Evolutionary conservation across 2,329 filamentous ascomycete species (phyloP).

Genomic region (Cercospora sp.): DNA sequence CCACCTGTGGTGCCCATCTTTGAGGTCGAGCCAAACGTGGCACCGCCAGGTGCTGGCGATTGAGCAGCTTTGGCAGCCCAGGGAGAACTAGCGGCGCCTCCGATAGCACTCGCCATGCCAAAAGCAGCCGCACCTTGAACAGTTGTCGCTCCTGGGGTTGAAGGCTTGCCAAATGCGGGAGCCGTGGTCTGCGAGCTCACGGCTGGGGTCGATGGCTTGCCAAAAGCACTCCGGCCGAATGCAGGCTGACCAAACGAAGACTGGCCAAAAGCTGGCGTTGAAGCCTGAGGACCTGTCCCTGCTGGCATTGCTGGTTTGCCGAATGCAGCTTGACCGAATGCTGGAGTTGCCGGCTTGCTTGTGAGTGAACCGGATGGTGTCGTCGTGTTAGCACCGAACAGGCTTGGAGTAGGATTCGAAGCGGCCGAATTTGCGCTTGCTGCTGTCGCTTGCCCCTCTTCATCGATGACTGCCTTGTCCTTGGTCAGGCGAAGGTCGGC

Average conservation of each 20-base stretch:
- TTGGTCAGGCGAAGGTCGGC: constrained; percentile 10
- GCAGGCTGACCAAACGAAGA: constrained; percentile 4
- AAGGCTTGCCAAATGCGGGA: constrained; percentile 18
- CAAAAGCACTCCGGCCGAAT: constrained; percentile 24
- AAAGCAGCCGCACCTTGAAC: constrained; percentile 1
- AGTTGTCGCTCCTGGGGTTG: not conserved
- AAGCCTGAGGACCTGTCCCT: not conserved
- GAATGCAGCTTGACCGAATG: constrained; percentile 8
- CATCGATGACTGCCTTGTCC: constrained; percentile 6
- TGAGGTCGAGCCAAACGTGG: constrained; percentile 13
- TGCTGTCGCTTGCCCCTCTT: not conserved
- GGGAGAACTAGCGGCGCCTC: not conserved
- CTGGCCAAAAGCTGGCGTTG: constrained; percentile 29
- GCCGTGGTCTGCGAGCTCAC: constrained; percentile 7
- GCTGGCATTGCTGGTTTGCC: not conserved
- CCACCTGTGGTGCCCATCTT: constrained; percentile 10
- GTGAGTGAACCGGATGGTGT: not conserved
- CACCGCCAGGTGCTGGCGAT: not conserved
- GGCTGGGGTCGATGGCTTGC: constrained; percentile 23
- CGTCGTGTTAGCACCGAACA: not conserved
- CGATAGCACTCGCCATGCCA: constrained; percentile 9
- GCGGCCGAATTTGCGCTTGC: not conserved
- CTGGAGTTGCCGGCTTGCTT: constrained; percentile 7
- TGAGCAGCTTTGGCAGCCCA: constrained; percentile 6
- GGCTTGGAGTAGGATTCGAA: not conserved